These are phyloP conservation scores for Mesembryanthemum crystallinum DNA, from an alignment of 148 eudicot genomes.

Conservation along the genomic window DNA sequence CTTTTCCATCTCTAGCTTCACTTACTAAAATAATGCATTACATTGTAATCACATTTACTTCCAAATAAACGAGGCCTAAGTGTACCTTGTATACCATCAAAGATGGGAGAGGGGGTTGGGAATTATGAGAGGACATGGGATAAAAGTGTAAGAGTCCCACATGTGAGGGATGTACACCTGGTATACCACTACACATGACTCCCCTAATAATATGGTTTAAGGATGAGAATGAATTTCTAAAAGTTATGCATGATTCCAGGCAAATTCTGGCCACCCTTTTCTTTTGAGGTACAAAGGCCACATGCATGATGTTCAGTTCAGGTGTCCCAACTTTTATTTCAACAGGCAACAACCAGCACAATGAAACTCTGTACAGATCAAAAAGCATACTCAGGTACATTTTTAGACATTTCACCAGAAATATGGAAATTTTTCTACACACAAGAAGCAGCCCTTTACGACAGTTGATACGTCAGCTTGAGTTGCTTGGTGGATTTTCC, in stretches of 20 bases:
- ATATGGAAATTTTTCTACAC: constrained; percentile 6
- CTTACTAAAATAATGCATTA: too few species aligned
- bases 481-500: constrained; percentile 80
- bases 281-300: background rate
- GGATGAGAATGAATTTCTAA: background rate
- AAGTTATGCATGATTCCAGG: background rate
- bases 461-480: constrained; percentile 35
- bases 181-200: too few species aligned
- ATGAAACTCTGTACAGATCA: constrained; percentile 10
- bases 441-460: background rate
- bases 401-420: constrained; percentile 4
- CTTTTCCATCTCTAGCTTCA: too few species aligned
- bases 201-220: background rate
- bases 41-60: too few species aligned
- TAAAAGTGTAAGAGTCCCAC: too few species aligned
- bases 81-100: too few species aligned
- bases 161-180: too few species aligned
- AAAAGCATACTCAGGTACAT: constrained; percentile 15
- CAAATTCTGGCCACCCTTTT: background rate
- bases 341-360: constrained; percentile 16
- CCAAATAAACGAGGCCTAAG: too few species aligned
- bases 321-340: constrained; percentile 6
- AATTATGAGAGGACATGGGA: too few species aligned
- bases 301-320: background rate
- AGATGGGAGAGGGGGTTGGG: too few species aligned